Evolutionary conservation across 257 asterid genomes (phyloP), one percentile per base, ranked within the genome.

Genomic region (Nicotiana undulata): DNA sequence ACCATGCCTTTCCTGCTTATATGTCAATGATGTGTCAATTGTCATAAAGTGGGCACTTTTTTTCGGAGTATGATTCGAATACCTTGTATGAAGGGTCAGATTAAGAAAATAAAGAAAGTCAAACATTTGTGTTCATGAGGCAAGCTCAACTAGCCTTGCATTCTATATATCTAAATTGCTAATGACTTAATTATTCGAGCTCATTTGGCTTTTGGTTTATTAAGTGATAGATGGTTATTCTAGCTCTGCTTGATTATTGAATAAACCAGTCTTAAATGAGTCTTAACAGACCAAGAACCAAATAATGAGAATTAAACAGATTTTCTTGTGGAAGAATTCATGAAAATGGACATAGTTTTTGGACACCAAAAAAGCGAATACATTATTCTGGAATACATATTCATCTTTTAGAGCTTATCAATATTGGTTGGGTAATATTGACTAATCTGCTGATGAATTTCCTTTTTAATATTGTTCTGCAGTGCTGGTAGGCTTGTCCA

Each of bases 401-500:
- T 20, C 10, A 20, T 70, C 1, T 70, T 44, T 44, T 20, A 32
- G 10, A 44, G 58, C 77, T 44, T 37, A 44, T 70, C 34, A 12
- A 11, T 44, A 40, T 49, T 68, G 77, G 59, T 44, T 9, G 31
- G 59, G 77, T 22, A 22, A 22, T 44, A 70, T 22, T 1, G 77
- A 40, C 40, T 70, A 37, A 44, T 26, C 59, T 70, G 49, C 9
- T 37, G 44, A 20, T 13, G 22, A 44, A 70, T 70, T 51, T 70
- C 77, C 56, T 15, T 40, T 68, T 22, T 28, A 0, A 29, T 52
- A 70, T 46, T 79, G 55, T 28, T 72, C 49, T 46, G 76, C 76
- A 96, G 99, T 64, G 88, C 77, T 79, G 99, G 99, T 32, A 93
- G 99, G 90, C 99, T 96, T 83, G 99, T 96, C 78, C 99, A 96